phyloP scores from a whole-genome alignment of 345 rosid species.

The Xanthoceras sorbifolium region DNA sequence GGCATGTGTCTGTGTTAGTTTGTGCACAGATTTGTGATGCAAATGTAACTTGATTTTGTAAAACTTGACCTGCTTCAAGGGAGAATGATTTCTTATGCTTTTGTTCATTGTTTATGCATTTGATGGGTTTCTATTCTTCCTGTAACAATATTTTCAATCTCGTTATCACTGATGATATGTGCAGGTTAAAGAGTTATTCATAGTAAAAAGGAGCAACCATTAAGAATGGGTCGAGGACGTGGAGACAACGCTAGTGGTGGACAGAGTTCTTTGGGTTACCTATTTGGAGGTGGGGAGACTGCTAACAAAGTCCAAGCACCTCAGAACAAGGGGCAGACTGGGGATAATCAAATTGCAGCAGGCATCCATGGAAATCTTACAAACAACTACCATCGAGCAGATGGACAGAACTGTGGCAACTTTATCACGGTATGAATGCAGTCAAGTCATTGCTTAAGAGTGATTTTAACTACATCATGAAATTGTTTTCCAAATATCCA shows the following conservation, averaged over 20 bases:
- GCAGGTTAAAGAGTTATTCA: background rate
- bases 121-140: background rate
- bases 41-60: background rate
- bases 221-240: constrained; percentile 76
- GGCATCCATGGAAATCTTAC: constrained; percentile 57
- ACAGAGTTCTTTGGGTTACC: constrained; percentile 79
- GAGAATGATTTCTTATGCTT: background rate
- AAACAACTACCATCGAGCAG: constrained; percentile 70
- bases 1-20: background rate
- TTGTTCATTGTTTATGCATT: background rate
- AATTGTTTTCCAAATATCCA: background rate
- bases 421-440: constrained; percentile 61
- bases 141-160: background rate
- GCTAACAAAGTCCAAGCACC: constrained; percentile 35
- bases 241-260: constrained; percentile 87
- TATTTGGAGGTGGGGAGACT: constrained; percentile 65
- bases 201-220: background rate
- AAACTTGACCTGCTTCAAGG: background rate
- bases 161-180: background rate
- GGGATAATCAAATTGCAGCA: constrained; percentile 56
- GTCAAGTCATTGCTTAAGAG: background rate
- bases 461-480: background rate
- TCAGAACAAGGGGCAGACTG: constrained; percentile 26
- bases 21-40: background rate
- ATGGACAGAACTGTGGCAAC: constrained; percentile 82